Percentiles rank a stretch among this genome's conserved stretches.
phyloP scores from a whole-genome alignment of 306 rosid species.

The Alnus rubra region DNA sequence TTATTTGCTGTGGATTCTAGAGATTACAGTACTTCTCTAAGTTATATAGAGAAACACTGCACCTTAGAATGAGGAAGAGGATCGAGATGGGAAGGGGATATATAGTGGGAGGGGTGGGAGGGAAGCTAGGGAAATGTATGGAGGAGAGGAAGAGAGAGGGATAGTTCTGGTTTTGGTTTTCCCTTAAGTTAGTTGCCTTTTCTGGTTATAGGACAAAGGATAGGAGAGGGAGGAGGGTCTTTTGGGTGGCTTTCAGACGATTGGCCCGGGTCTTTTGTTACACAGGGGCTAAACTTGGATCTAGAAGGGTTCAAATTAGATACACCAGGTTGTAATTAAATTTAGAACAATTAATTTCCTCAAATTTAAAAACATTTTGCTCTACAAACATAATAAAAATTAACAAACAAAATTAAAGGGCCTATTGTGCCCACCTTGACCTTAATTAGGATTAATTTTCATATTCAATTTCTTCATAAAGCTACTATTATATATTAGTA shows the following conservation, averaged over 20 bases:
- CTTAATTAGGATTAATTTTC: too few species aligned
- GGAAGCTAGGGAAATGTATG: conserved; percentile 21
- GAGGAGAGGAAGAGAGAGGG: conserved; percentile 11
- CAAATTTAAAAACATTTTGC: too few species aligned
- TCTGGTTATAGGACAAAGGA: neutral
- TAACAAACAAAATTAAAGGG: too few species aligned
- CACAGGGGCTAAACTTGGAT: too few species aligned
- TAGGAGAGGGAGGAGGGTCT: neutral
- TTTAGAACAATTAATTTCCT: too few species aligned
- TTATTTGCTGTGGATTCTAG: conserved; percentile 9
- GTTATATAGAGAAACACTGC: conserved; percentile 48
- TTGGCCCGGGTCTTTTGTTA: neutral
- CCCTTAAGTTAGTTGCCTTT: neutral
- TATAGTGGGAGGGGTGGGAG: conserved; percentile 26
- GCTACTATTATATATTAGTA: too few species aligned
- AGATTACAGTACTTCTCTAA: conserved; percentile 47
- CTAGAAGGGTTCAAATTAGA: too few species aligned
- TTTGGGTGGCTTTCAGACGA: neutral
- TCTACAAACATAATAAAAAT: too few species aligned
- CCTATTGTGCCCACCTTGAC: too few species aligned
- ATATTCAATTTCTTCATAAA: too few species aligned
- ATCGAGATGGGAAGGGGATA: neutral
- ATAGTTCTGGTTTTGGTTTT: too few species aligned
- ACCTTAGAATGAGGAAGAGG: conserved; percentile 27
- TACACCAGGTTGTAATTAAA: too few species aligned